Conservation (phyloP, 1,284 basidiomycete species). For the Stygiomarasmius scandens region DNA sequence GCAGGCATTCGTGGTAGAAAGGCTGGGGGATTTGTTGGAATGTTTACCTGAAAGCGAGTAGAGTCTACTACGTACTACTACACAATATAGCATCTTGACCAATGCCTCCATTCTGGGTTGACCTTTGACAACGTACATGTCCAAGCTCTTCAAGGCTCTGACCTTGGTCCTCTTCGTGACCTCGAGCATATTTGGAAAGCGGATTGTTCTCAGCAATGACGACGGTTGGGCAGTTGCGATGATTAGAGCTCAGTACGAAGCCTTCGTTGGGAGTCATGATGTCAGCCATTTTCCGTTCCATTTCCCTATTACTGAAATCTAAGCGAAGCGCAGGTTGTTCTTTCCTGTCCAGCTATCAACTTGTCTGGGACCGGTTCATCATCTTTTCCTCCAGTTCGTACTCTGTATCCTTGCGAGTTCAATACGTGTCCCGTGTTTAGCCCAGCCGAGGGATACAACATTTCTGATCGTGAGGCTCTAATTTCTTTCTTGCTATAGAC, state of each 20-base stretch:
- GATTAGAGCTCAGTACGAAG: slow-evolving; percentile 42
- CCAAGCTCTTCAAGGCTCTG: background rate
- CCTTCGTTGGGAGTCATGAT: slow-evolving; percentile 38
- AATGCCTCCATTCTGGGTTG: too few species aligned
- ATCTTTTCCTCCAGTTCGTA: slow-evolving; percentile 21
- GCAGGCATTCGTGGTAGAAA: slow-evolving; percentile 41
- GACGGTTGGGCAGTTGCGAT: slow-evolving; percentile 47
- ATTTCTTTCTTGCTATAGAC: background rate
- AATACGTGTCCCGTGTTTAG: slow-evolving; percentile 40
- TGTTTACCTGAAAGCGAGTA: slow-evolving; percentile 20
- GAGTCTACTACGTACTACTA: too few species aligned
- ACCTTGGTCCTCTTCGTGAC: background rate
- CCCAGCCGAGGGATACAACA: slow-evolving; percentile 40
- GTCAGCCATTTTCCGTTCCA: slow-evolving; percentile 29
- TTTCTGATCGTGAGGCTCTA: slow-evolving; percentile 35
- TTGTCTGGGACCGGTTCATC: slow-evolving; percentile 41
- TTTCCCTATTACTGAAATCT: background rate
- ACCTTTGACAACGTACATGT: background rate
- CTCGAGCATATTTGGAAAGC: slow-evolving; percentile 4
- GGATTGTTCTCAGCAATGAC: slow-evolving; percentile 24
- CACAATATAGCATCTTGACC: too few species aligned
- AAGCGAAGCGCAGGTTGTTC: slow-evolving; percentile 29
- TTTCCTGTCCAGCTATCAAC: slow-evolving; percentile 42
- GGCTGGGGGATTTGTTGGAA: slow-evolving; percentile 34
- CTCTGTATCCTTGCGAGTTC: slow-evolving; percentile 39